Evolutionary conservation across 495 filamentous ascomycete genomes (phyloP).

Genomic region (Aspergillus diversus): DNA sequence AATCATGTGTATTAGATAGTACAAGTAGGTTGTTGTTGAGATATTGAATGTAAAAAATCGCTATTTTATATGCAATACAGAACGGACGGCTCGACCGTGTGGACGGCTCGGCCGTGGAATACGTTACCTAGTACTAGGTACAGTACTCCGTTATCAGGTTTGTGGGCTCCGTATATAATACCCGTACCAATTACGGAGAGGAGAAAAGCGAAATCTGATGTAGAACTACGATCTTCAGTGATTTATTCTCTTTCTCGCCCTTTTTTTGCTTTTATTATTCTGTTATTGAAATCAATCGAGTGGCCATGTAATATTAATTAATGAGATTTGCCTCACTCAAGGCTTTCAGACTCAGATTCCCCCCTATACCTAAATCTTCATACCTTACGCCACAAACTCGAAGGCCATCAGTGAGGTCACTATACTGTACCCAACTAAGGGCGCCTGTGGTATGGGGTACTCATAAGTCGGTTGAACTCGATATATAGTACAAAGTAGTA

Average conservation of each 20-base stretch:
- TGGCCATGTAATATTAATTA: not conserved
- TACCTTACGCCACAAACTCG: not conserved
- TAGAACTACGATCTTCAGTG: not conserved
- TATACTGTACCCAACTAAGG: conserved; percentile 12
- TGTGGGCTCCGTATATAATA: not conserved
- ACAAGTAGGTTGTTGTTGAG: too few species aligned
- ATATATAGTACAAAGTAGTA: not conserved
- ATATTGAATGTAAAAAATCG: too few species aligned
- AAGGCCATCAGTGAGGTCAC: not conserved
- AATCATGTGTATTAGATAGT: too few species aligned
- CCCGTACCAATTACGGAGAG: not conserved
- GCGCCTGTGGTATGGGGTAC: not conserved
- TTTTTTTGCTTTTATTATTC: conserved; percentile 7
- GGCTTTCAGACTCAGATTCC: not conserved
- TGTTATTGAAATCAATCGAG: not conserved
- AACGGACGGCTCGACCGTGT: too few species aligned
- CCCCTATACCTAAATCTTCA: not conserved
- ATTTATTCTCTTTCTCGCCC: not conserved
- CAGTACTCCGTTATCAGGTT: too few species aligned
- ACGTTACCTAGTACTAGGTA: too few species aligned
- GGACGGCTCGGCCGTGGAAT: too few species aligned
- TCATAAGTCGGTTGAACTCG: not conserved
- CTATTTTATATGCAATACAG: too few species aligned
- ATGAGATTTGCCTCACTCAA: not conserved
- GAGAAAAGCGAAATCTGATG: not conserved